These are phyloP conservation scores for Leccinellum rugosiceps DNA, from an alignment of 768 basidiomycete species.

Conservation along the genomic window DNA sequence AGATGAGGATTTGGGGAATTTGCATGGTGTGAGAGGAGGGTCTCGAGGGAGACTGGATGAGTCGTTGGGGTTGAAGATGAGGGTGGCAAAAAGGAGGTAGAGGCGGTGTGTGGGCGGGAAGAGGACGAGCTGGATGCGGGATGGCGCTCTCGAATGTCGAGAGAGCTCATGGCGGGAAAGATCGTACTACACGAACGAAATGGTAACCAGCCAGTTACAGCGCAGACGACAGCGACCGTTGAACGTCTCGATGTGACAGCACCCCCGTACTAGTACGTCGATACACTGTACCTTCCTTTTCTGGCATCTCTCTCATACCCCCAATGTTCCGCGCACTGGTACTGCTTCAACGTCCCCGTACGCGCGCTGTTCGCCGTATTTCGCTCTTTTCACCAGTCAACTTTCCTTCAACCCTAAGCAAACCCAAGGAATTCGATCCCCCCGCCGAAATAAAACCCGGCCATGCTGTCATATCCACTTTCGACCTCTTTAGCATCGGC, in stretches of 20 bases:
- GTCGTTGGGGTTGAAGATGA: slow-evolving; percentile 24
- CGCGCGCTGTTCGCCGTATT: slow-evolving; percentile 8
- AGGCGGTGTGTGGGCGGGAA: slow-evolving; percentile 30
- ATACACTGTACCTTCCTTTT: slow-evolving; percentile 7
- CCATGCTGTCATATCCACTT: slow-evolving; percentile 91
- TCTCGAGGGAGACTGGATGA: slow-evolving; percentile 45
- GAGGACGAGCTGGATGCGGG: slow-evolving; percentile 25
- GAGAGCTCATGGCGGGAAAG: slow-evolving; percentile 11
- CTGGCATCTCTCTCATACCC: background rate
- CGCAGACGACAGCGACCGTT: no score
- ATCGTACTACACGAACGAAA: no score
- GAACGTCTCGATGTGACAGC: no score
- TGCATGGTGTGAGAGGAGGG: slow-evolving; percentile 54
- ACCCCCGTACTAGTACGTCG: background rate
- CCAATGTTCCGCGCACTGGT: background rate
- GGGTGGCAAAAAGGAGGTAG: slow-evolving; percentile 24
- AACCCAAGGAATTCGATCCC: slow-evolving; percentile 1
- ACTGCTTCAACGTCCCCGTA: background rate
- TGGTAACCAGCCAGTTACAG: no score
- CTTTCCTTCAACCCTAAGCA: slow-evolving; percentile 4
- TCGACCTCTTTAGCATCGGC: slow-evolving; percentile 90
- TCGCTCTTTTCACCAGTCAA: slow-evolving; percentile 7
- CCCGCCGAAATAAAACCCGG: slow-evolving; percentile 42
- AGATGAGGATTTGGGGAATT: slow-evolving; percentile 48
- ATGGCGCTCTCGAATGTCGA: slow-evolving; percentile 24